Evolutionary conservation across 1,139 yeast genomes (phyloP).

Genomic region (Oligophagozyma castellii): DNA sequence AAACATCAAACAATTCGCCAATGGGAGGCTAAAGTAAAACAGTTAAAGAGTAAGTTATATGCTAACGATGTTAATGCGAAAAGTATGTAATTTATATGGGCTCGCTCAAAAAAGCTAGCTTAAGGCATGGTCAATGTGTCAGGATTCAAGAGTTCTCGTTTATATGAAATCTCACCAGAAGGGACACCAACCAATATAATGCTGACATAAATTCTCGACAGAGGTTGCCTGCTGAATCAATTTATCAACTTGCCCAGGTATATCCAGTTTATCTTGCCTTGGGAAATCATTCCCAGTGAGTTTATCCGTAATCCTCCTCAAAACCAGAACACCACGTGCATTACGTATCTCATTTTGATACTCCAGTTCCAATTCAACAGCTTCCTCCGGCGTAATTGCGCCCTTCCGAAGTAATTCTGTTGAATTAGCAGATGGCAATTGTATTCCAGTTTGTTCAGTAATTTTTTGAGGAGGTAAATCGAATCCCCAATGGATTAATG

Average conservation of each 20-base stretch:
- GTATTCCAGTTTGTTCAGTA: slow-evolving; percentile 62
- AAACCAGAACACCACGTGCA: slow-evolving; percentile 83
- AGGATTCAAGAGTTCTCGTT: too few species aligned
- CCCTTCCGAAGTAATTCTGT: slow-evolving; percentile 59
- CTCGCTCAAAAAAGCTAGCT: too few species aligned
- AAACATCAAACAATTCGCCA: too few species aligned
- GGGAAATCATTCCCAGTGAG: slow-evolving; percentile 88
- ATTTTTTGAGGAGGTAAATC: slow-evolving; percentile 78
- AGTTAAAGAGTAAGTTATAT: neutral
- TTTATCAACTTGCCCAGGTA: slow-evolving; percentile 85
- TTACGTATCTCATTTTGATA: slow-evolving; percentile 73
- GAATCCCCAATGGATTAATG: slow-evolving; percentile 97
- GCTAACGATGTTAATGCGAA: too few species aligned
- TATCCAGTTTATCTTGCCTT: slow-evolving; percentile 54
- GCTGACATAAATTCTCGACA: slow-evolving; percentile 91
- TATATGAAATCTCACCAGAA: slow-evolving; percentile 57
- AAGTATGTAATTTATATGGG: too few species aligned
- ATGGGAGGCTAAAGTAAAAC: too few species aligned
- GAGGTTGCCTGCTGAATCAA: slow-evolving; percentile 93
- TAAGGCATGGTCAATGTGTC: too few species aligned
- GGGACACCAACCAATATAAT: slow-evolving; percentile 97
- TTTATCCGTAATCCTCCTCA: slow-evolving; percentile 84
- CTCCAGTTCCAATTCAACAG: slow-evolving; percentile 54
- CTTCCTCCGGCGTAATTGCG: slow-evolving; percentile 65
- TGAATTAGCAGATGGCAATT: slow-evolving; percentile 50